Base-by-base conservation (phyloP, 495 filamentous ascomycete genomes). In the Annulohypoxylon stygium region DNA sequence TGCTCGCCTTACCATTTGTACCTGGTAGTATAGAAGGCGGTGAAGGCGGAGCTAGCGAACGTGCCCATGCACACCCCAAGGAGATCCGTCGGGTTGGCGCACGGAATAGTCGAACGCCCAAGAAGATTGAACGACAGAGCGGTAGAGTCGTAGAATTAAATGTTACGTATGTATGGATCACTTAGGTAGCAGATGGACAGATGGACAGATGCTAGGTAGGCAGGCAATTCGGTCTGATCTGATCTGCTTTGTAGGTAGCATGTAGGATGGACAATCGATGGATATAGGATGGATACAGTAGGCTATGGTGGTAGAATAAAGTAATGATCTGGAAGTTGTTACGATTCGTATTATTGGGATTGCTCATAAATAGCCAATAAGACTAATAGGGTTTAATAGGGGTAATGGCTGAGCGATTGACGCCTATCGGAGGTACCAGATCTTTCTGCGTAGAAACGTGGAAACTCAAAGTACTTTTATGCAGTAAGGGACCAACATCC, bases 1-100 rank as follows among this genome's bases (percentile, higher is more conserved):
- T 12, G 14, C 20, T 23, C 9, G 36, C 36, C 39, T 14, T 65
- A 41, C 18, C 16, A 30, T 30, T 30, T 3, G 30, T 53, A 16
- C 10, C n/a, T 39, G 4, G n/a, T 18, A 4, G 33, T 14, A 25
- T 61, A 41, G 61, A 69, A 67, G 58, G 71, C 71, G 71, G 71
- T 74, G 71, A 61, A 60, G 67, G 50, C 34, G 48, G 41, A 60
- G 30, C 48, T 57, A 48, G 61, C 36, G 61, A 59, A 33, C 50
- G 41, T 55, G 57, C 50, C 70, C 58, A 74, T 69, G 66, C 66
- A 70, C 58, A 50, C 50, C 50, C 57, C 50, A 67, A 74, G 62
- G 67, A 67, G 61, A 50, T 2, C 61, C 55, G 66, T 69, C 43
- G 59, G 54, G 70, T 58, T 65, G 65, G 54, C 39, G 55, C 36